Base-by-base conservation (phyloP, 2,329 filamentous ascomycete species). In the Penicillium sp. region DNA sequence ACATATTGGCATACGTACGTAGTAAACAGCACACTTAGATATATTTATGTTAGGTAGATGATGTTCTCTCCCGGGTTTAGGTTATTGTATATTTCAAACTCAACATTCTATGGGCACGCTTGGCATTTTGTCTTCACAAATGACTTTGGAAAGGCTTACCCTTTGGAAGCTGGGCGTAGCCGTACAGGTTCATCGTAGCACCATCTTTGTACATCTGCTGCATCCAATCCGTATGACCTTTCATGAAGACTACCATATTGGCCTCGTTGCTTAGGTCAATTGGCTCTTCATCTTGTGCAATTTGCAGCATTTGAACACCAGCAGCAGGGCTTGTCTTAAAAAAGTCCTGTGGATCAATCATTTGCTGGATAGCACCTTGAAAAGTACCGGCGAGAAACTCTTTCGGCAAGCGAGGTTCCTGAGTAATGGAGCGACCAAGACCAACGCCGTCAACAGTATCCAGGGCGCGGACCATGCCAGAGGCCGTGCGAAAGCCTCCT, bases 321-420 rank as follows among this genome's bases (percentile, higher is more conserved):
- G 39, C 60, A 9, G 16, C 55, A 39, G 51, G 55, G 38, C 88
- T 84, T 59, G 81, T 85, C 59, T 85, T 87, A 59, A 91, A 91
- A 78, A 83, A 96, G 75, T 95, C 90, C 75, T 91, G 40, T 8
- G 91, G 73, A 78, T 96, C 91, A 79, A 96, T 92, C 78, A 93
- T 95, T 71, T 88, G 81, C 42, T 62, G 52, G 26, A 65, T 62
- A 2, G 62, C 64, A 2, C 62, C 58, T 8, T 30, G n/a, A 6
- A 83, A 58, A 56, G 71, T 71, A n/a, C 67, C 65, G 6, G 59
- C 58, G 34, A 68, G 56, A 14, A 69, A 58, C 27, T 67, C 59
- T 13, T 61, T 64, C 23, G 61, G 55, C 7, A 72, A 41, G 19
- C 56, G 47, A 18, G 76, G 77, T 62, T 85, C 82, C 60, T 82